Evolutionary conservation across 768 basidiomycete genomes (phyloP).

Genomic region (Kwoniella europaea): DNA sequence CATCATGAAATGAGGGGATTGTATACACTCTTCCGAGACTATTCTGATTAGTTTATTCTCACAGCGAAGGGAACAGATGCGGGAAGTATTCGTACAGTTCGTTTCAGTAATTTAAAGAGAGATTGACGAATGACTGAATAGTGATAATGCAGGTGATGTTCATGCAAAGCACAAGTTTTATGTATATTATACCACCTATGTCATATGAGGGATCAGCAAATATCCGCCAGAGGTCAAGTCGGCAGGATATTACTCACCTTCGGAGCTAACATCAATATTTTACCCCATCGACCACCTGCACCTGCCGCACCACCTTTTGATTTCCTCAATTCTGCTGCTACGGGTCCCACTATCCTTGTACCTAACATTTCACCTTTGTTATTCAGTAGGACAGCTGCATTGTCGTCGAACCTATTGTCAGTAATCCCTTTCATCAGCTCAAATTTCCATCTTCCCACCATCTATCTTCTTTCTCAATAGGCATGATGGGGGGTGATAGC

Average conservation of each 20-base stretch:
- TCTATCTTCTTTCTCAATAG: neutral
- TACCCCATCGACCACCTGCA: conserved; percentile 72
- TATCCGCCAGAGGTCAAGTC: neutral
- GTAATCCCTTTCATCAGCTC: conserved; percentile 8
- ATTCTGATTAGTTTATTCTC: too few relatives aligned
- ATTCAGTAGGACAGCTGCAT: conserved; percentile 90
- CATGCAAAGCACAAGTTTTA: too few relatives aligned
- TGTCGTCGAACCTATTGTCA: conserved; percentile 77
- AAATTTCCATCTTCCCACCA: neutral
- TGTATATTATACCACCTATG: too few relatives aligned
- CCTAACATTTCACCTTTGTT: conserved; percentile 90
- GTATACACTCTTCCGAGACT: too few relatives aligned
- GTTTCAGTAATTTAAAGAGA: too few relatives aligned
- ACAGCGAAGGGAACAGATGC: too few relatives aligned
- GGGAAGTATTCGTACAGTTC: too few relatives aligned
- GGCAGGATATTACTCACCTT: conserved; percentile 64
- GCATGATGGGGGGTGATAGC: neutral
- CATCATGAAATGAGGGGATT: neutral
- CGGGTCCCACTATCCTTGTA: conserved; percentile 90
- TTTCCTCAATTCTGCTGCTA: conserved; percentile 85
- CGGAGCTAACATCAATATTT: conserved; percentile 88
- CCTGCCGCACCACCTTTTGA: conserved; percentile 62
- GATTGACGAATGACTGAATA: too few relatives aligned
- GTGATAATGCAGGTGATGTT: too few relatives aligned
- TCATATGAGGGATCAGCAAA: too few relatives aligned